A percentile compares a stretch with the other conserved stretches of the same genome.
Conservation (phyloP, 768 basidiomycete species). For the Pleurotus ostreatus region DNA sequence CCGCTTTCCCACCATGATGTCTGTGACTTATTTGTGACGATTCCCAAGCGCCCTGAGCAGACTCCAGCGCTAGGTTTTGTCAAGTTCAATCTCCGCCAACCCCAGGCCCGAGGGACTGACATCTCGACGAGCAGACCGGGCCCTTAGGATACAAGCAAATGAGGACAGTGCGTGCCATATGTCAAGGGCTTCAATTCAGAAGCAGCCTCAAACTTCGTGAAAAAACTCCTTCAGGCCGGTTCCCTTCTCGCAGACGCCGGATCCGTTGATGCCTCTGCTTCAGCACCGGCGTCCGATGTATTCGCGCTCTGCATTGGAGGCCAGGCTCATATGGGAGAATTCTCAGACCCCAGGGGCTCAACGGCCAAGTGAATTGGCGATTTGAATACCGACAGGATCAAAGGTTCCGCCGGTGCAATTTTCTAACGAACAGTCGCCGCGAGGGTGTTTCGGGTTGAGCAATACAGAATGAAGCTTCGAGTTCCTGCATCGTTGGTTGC, state of each 20-base stretch:
- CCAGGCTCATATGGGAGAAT: neutral
- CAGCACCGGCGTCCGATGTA: neutral
- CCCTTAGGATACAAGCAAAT: constrained; percentile 7
- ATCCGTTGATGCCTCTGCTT: neutral
- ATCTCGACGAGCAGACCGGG: no score
- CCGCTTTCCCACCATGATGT: no score
- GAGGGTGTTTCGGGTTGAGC: neutral
- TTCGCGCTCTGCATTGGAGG: neutral
- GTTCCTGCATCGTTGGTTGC: neutral
- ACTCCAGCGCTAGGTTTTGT: no score
- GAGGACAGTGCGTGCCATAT: constrained; percentile 6
- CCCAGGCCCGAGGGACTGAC: no score
- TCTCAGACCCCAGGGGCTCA: no score
- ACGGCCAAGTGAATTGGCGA: no score
- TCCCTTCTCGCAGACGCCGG: neutral
- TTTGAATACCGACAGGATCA: neutral
- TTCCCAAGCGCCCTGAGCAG: no score
- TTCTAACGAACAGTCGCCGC: neutral
- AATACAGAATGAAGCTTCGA: neutral
- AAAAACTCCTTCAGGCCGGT: neutral
- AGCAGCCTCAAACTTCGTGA: neutral
- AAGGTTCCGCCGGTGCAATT: neutral
- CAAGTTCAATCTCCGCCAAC: no score
- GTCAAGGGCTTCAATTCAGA: neutral
- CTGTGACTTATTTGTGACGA: no score